Evolutionary conservation across 768 basidiomycete genomes (phyloP).

Genomic region (Boletellus ananiceps): DNA sequence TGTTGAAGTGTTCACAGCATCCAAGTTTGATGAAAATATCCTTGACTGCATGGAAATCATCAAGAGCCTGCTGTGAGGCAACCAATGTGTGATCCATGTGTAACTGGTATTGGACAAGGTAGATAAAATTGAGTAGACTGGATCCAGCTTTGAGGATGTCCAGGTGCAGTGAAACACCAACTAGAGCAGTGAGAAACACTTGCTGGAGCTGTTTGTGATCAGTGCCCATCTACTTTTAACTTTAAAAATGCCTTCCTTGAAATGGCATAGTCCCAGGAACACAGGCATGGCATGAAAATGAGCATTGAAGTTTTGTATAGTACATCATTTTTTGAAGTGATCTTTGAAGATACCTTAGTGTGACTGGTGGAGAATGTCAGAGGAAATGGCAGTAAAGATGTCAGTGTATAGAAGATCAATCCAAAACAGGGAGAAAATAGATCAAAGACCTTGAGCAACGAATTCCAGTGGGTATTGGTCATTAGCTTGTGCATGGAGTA

Average conservation of each 20-base stretch:
- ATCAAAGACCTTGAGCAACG: neutral
- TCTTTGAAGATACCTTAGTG: conserved; percentile 3
- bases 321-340: conserved; percentile 1
- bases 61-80: neutral
- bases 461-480: neutral
- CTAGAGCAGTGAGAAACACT: neutral
- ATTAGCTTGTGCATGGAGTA: neutral
- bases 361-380: neutral
- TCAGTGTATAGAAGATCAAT: neutral
- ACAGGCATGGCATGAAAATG: neutral
- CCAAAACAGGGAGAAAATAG: conserved; percentile 4
- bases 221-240: neutral
- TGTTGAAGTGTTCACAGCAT: neutral
- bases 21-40: neutral
- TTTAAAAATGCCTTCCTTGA: neutral
- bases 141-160: neutral
- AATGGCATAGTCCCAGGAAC: neutral
- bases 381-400: neutral
- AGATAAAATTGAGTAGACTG: neutral
- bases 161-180: neutral
- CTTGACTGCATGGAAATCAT: neutral
- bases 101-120: neutral
- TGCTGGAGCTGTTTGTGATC: conserved; percentile 1
- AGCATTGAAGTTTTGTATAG: neutral
- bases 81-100: neutral